phyloP scores from a whole-genome alignment of 2,329 filamentous ascomycete species.

The Stagonosporopsis chrysanthemi region DNA sequence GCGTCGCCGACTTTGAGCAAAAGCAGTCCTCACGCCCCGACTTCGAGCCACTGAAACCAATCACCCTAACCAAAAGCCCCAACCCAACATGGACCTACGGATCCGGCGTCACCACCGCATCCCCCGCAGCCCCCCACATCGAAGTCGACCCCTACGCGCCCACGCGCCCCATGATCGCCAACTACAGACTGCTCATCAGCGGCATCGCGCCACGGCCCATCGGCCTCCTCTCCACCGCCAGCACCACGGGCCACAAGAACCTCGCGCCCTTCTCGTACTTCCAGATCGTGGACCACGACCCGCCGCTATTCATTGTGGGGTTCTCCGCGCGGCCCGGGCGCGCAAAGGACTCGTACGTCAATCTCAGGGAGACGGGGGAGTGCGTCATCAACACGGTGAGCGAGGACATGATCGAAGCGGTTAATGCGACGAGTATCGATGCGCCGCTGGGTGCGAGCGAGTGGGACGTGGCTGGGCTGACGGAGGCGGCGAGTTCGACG shows the following conservation, averaged over 20 bases:
- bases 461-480: constrained; percentile 77
- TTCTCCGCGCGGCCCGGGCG: constrained; percentile 21
- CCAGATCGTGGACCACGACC: constrained; percentile 34
- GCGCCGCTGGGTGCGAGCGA: constrained; percentile 77
- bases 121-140: constrained; percentile 1
- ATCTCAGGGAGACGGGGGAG: constrained; percentile 33
- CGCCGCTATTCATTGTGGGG: constrained; percentile 30
- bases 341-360: constrained; percentile 30
- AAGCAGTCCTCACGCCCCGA: constrained; percentile 14
- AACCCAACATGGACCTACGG: constrained; percentile 26
- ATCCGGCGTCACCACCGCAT: constrained; percentile 1
- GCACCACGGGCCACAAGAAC: constrained; percentile 27
- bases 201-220: constrained; percentile 26
- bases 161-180: constrained; percentile 20
- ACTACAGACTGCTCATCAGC: constrained; percentile 31
- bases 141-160: constrained; percentile 27
- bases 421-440: constrained; percentile 77
- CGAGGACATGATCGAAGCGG: constrained; percentile 82
- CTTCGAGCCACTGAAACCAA: constrained; percentile 14
- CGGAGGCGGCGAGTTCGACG: constrained; percentile 66
- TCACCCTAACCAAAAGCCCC: constrained; percentile 20
- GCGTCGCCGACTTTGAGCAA: constrained; percentile 4
- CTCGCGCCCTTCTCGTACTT: constrained; percentile 41
- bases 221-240: constrained; percentile 25
- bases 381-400: constrained; percentile 77